Conservation (phyloP, 1,284 basidiomycete species). For the Somion occarium region DNA sequence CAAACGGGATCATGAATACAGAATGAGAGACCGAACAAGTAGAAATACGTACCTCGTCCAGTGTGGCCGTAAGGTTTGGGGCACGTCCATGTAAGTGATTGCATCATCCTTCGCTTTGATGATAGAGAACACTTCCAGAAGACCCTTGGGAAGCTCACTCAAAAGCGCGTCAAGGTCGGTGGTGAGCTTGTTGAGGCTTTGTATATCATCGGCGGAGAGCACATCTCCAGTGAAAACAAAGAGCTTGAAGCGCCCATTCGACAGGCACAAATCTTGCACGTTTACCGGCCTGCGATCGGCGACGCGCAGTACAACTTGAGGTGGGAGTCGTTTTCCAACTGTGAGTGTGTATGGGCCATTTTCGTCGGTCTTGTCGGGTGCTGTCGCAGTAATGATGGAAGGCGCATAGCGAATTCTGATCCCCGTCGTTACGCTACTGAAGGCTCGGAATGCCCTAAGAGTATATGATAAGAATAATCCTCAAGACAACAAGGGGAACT, state of each 20-base stretch:
- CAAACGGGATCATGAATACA: background rate
- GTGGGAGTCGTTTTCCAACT: conserved; percentile 17
- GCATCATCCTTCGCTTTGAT: conserved; percentile 11
- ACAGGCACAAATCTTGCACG: conserved; percentile 12
- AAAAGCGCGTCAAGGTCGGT: background rate
- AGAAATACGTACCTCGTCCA: conserved; percentile 18
- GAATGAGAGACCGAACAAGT: background rate
- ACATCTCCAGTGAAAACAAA: conserved; percentile 7
- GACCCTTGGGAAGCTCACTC: background rate
- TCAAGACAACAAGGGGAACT: background rate
- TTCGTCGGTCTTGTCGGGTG: background rate
- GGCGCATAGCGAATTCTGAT: background rate
- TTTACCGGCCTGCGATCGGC: background rate
- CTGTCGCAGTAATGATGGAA: background rate
- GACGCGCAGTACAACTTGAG: conserved; percentile 2
- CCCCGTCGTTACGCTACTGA: background rate
- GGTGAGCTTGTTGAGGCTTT: conserved; percentile 1
- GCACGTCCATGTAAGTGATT: conserved; percentile 18
- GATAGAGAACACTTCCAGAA: background rate
- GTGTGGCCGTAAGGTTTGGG: conserved; percentile 16
- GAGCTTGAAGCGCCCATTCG: conserved; percentile 9
- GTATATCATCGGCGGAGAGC: background rate
- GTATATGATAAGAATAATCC: background rate
- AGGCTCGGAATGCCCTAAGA: background rate
- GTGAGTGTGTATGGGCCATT: background rate